A percentile compares a stretch with the other conserved stretches of the same genome.
Conservation (phyloP, 176 grass and related monocot genomes). For the Chrysopogon serrulatus region DNA sequence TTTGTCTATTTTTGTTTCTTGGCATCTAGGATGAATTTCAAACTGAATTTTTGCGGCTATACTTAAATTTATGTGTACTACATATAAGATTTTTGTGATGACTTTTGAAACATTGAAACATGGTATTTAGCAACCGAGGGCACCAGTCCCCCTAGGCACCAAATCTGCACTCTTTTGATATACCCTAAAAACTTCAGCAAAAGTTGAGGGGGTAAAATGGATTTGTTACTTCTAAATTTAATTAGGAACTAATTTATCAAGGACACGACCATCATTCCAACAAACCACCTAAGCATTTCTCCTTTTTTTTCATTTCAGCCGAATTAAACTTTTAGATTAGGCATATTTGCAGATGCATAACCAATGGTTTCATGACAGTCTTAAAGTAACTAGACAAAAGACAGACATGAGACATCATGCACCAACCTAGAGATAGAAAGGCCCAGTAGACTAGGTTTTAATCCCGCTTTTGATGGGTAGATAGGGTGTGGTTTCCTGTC, state of each 20-base stretch:
- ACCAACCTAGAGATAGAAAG: slow-evolving; percentile 75
- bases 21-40: too few species aligned
- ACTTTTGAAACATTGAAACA: too few species aligned
- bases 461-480: slow-evolving; percentile 83
- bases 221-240: neutral
- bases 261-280: neutral
- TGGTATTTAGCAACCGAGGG: too few species aligned
- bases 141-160: too few species aligned
- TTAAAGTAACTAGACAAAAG: slow-evolving; percentile 13
- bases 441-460: slow-evolving; percentile 52
- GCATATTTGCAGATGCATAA: slow-evolving; percentile 2
- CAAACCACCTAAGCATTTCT: neutral
- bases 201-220: neutral
- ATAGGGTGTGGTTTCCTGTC: slow-evolving; percentile 81
- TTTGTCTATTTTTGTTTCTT: too few species aligned
- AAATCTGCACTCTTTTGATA: too few species aligned
- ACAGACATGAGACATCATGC: neutral
- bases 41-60: too few species aligned
- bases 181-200: neutral
- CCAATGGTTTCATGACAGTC: neutral
- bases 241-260: slow-evolving; percentile 20
- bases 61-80: too few species aligned
- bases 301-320: slow-evolving; percentile 3
- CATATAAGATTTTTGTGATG: too few species aligned
- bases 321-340: neutral